Percentiles rank a stretch among this genome's conserved stretches.
These are phyloP conservation scores for Lachnum nothofagi DNA, from an alignment of 2,329 filamentous ascomycete species.

Conservation along the genomic window DNA sequence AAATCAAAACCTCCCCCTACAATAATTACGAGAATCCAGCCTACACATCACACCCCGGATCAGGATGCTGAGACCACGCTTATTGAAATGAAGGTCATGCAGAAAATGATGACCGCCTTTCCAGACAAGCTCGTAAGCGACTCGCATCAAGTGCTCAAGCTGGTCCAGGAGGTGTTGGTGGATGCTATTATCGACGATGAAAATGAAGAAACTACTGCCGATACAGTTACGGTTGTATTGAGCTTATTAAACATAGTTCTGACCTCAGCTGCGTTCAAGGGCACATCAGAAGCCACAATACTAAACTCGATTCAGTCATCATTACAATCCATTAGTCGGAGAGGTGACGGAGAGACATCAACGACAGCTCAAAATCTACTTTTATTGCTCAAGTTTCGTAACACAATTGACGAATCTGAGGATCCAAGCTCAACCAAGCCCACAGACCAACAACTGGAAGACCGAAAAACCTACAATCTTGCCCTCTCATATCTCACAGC, in stretches of 20 bases:
- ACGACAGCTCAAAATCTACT: slow-evolving; percentile 53
- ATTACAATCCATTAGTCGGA: slow-evolving; percentile 39
- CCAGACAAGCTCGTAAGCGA: slow-evolving; percentile 59
- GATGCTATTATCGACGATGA: slow-evolving; percentile 22
- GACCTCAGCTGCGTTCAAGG: slow-evolving; percentile 52
- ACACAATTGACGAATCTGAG: slow-evolving; percentile 43
- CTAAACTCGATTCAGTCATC: slow-evolving; percentile 45
- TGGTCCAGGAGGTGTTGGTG: slow-evolving; percentile 55
- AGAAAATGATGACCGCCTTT: slow-evolving; percentile 59
- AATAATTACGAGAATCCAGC: slow-evolving; percentile 30
- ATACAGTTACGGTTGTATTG: slow-evolving; percentile 48
- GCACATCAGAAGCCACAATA: slow-evolving; percentile 39
- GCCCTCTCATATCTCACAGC: slow-evolving; percentile 60
- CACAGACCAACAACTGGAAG: slow-evolving; percentile 47
- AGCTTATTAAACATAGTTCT: slow-evolving; percentile 58
- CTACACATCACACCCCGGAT: slow-evolving; percentile 27
- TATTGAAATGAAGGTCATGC: slow-evolving; percentile 56
- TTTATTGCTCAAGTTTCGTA: slow-evolving; percentile 51
- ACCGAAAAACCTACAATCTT: slow-evolving; percentile 56
- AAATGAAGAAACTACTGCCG: slow-evolving; percentile 41
- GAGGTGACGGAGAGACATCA: slow-evolving; percentile 40
- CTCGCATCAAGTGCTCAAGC: slow-evolving; percentile 59
- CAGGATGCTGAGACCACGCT: slow-evolving; percentile 46
- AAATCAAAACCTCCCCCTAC: slow-evolving; percentile 5
- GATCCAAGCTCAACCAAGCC: slow-evolving; percentile 23